Conservation (phyloP, 495 filamentous ascomycete genomes). For the Amphirosellinia nigrospora region DNA sequence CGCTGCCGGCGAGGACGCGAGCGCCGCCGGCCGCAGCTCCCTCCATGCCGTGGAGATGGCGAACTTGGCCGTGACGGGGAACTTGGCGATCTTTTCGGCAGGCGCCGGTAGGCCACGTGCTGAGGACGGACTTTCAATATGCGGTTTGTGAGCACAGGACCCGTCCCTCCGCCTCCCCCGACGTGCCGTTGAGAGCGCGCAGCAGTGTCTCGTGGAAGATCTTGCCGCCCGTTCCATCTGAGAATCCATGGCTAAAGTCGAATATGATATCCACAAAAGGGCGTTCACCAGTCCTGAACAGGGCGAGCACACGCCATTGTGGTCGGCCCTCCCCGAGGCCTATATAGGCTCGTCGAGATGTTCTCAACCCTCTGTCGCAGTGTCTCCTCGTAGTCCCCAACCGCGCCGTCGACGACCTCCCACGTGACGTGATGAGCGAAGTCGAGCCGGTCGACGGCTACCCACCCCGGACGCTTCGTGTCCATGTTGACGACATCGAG, state of each 20-base stretch:
- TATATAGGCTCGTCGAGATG: constrained; percentile 37
- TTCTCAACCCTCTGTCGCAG: constrained; percentile 22
- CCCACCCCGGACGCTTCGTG: constrained; percentile 37
- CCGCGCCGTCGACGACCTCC: neutral
- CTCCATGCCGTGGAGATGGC: constrained; percentile 27
- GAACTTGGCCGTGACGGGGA: constrained; percentile 27
- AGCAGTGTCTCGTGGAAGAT: constrained; percentile 43
- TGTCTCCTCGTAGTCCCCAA: constrained; percentile 28
- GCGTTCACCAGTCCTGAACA: constrained; percentile 15
- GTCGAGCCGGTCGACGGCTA: constrained; percentile 35
- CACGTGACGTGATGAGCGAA: constrained; percentile 41
- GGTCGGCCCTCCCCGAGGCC: constrained; percentile 31
- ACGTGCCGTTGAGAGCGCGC: constrained; percentile 28
- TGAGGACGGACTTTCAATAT: constrained; percentile 25
- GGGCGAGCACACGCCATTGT: constrained; percentile 41
- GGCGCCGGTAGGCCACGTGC: constrained; percentile 21
- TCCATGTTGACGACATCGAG: constrained; percentile 42
- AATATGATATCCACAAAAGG: constrained; percentile 38
- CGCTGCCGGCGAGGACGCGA: neutral
- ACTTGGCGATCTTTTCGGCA: constrained; percentile 28
- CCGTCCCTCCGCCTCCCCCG: neutral
- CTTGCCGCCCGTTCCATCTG: constrained; percentile 44
- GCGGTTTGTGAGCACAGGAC: constrained; percentile 24
- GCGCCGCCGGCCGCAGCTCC: constrained; percentile 20
- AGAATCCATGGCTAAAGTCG: constrained; percentile 42